Conservation (phyloP, 1,284 basidiomycete genomes). For the Meripilus lineatus region DNA sequence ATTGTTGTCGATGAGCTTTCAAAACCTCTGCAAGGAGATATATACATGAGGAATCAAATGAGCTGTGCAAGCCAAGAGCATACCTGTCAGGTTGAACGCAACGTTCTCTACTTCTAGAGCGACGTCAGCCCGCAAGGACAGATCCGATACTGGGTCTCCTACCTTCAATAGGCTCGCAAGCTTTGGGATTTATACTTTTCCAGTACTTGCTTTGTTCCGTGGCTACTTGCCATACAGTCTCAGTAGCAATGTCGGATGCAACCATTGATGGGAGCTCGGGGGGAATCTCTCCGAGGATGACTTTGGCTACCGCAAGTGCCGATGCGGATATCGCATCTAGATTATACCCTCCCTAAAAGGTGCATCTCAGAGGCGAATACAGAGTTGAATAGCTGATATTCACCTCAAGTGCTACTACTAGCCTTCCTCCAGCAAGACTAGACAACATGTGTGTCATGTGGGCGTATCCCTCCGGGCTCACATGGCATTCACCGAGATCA, state of each 20-base stretch:
- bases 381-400: conserved; percentile 9
- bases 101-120: no score
- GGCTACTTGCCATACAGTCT: conserved; percentile 85
- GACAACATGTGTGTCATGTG: conserved; percentile 98
- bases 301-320: conserved; percentile 79
- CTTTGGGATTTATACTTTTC: conserved; percentile 78
- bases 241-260: conserved; percentile 75
- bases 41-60: no score
- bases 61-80: no score
- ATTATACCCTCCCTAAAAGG: conserved; percentile 87
- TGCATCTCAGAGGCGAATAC: conserved; percentile 2
- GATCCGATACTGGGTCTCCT: no score
- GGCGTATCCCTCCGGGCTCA: conserved; percentile 92
- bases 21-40: conserved; percentile 75
- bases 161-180: conserved; percentile 78
- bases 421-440: conserved; percentile 82
- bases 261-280: conserved; percentile 65
- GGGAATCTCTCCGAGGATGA: conserved; percentile 84
- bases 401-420: conserved; percentile 94
- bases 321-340: conserved; percentile 86
- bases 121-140: no score
- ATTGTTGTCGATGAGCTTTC: conserved; percentile 79
- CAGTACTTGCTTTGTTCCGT: conserved; percentile 87
- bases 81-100: no score
- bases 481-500: conserved; percentile 84